Evolutionary conservation across 768 basidiomycete species (phyloP).

Genomic region (Pleurotus salmoneostramineus): DNA sequence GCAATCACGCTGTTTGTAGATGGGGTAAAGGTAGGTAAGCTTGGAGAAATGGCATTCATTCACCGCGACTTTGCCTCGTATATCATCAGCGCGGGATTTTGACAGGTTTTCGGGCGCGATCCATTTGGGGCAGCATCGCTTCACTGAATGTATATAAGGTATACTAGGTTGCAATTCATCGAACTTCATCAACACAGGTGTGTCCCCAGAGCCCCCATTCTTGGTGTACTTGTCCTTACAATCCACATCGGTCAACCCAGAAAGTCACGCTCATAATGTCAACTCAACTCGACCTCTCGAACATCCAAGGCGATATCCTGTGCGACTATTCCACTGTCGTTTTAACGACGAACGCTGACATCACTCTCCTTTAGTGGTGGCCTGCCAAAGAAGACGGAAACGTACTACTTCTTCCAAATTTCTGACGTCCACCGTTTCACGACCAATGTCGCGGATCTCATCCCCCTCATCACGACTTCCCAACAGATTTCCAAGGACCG

Average conservation of each 20-base stretch:
- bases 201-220: too few relatives aligned
- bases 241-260: neutral
- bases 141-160: too few relatives aligned
- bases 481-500: constrained; percentile 38
- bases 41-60: too few relatives aligned
- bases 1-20: too few relatives aligned
- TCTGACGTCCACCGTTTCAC: constrained; percentile 39
- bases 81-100: too few relatives aligned
- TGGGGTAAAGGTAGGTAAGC: too few relatives aligned
- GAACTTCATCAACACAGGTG: too few relatives aligned
- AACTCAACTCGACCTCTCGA: constrained; percentile 29
- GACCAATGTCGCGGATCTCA: constrained; percentile 32
- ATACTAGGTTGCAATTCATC: too few relatives aligned
- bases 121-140: too few relatives aligned
- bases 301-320: constrained; percentile 49
- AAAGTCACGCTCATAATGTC: constrained; percentile 13
- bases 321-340: constrained; percentile 15
- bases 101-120: too few relatives aligned
- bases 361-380: constrained; percentile 29
- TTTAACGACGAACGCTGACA: neutral
- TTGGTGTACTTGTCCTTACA: too few relatives aligned
- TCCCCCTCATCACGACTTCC: constrained; percentile 43
- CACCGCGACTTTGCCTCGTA: too few relatives aligned
- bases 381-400: constrained; percentile 50
- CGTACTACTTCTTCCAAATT: constrained; percentile 51